phyloP scores from a whole-genome alignment of 2,329 filamentous ascomycete species.

The Fusarium ambrosium region DNA sequence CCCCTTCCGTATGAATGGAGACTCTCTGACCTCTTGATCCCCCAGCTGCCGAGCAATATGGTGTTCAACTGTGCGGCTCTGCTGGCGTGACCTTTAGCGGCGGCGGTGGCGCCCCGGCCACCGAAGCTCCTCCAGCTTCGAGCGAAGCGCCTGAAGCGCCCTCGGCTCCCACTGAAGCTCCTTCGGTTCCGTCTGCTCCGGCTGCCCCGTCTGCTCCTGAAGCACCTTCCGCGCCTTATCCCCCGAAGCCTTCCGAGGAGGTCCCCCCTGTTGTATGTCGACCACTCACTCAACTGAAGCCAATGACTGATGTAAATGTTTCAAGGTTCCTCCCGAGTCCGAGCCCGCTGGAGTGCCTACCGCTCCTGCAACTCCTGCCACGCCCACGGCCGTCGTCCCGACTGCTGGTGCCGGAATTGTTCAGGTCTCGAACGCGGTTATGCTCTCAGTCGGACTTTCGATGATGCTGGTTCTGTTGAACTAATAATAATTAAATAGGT shows the following conservation, averaged over 20 bases:
- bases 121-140: not conserved
- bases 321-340: slow-evolving; percentile 3
- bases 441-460: slow-evolving; percentile 6
- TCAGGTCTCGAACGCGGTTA: not conserved
- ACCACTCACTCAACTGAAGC: rapidly evolving
- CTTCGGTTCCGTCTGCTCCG: not conserved
- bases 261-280: slow-evolving; percentile 18
- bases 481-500: not conserved
- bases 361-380: not conserved
- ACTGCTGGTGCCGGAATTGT: slow-evolving; percentile 23
- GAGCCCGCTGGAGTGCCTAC: not conserved
- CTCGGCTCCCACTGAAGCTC: not conserved
- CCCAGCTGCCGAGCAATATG: not conserved
- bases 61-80: slow-evolving; percentile 5
- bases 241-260: not conserved
- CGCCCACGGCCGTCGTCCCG: slow-evolving; percentile 13
- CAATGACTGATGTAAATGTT: not conserved
- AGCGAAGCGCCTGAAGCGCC: not conserved
- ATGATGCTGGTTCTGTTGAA: slow-evolving; percentile 16
- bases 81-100: slow-evolving; percentile 8
- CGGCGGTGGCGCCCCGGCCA: not conserved
- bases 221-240: not conserved
- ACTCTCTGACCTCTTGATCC: not conserved
- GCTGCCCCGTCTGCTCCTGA: not conserved
- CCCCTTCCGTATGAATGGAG: not conserved